Evolutionary conservation across 2,329 filamentous ascomycete species (phyloP), one percentile per base, ranked within the genome.

Genomic region (Proliferodiscus dingleyae): DNA sequence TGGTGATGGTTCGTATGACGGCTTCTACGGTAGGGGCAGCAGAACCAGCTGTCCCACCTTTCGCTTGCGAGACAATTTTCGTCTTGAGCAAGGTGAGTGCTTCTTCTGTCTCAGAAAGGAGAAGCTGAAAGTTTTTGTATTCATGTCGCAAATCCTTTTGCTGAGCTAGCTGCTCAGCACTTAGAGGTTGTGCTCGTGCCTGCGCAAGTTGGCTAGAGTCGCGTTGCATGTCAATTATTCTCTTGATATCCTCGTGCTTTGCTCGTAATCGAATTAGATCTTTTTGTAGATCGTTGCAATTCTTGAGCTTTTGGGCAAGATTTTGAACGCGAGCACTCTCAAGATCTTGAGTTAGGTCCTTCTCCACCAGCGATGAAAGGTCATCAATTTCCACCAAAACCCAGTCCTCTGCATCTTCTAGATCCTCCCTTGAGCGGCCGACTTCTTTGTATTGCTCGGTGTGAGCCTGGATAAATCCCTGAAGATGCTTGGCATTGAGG

Each of bases 1-100:
- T 95, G 47, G 75, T 74, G 54, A 98, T 95, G 1, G 93, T 98
- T 49, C 87, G 87, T 56, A 90, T 84, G 16, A 98, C 87, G 0
- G 89, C 88, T 58, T 96, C 93, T 8, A 96, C 87, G 0, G 90
- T 96, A 0, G 93, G 93, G 1, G 62, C 63, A 6, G 53, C 37
- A 22, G 50, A 75, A 54, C 71, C 75, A 33, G 70, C 68, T 2
- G 70, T 63, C 39, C 70, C 71, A 15, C 74, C 75, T 6, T 74
- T 73, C 4, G 68, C 65, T 19, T 69, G 67, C 16, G 79, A 75
- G 1, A 85, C 83, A 15, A 96, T 74, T 57, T 83, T 86, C 2
- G 89, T 85, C 59, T 87, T 87, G 22, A 97, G 78, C 38, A 95
- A 64, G 4, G 85, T 84, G 21, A 95, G 71, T 3, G 78, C 81